Percentiles rank a stretch among this genome's conserved stretches.
Conservation (phyloP, 257 asterid genomes). For the Penstemon eatonii region DNA sequence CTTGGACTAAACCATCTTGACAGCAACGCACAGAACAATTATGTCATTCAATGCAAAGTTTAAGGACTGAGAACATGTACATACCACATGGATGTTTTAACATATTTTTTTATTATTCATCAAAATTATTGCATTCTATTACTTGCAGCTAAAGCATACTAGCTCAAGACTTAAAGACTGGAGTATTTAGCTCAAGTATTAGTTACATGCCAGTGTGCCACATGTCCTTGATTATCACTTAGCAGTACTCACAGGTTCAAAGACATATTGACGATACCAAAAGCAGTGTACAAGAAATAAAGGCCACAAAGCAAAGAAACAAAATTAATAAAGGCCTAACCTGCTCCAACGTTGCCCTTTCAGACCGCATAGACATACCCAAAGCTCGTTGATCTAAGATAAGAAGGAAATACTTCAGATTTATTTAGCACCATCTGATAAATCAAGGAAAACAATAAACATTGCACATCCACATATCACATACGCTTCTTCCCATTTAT, state of each 20-base stretch:
- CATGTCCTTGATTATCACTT: neutral
- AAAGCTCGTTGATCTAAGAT: slow-evolving; percentile 92
- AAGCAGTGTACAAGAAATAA: slow-evolving; percentile 14
- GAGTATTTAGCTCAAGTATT: neutral
- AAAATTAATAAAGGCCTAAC: slow-evolving; percentile 38
- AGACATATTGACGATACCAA: neutral
- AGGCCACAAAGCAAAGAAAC: slow-evolving; percentile 8
- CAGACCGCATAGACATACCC: slow-evolving; percentile 99
- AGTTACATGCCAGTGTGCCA: neutral
- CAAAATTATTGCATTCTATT: slow-evolving; percentile 5
- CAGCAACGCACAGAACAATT: neutral
- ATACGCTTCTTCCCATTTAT: slow-evolving; percentile 98
- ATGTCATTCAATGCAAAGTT: neutral
- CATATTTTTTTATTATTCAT: neutral
- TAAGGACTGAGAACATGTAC: slow-evolving; percentile 3
- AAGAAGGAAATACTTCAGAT: slow-evolving; percentile 18
- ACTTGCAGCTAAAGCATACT: too few species aligned
- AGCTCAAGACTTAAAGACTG: neutral
- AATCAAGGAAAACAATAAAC: slow-evolving; percentile 15
- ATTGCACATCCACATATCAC: slow-evolving; percentile 32
- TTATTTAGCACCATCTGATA: slow-evolving; percentile 2
- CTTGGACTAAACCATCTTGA: neutral
- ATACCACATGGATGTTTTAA: neutral
- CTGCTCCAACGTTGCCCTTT: slow-evolving; percentile 94
- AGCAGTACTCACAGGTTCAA: neutral